A percentile compares a stretch with the other conserved stretches of the same genome.
Evolutionary conservation across 345 rosid genomes (phyloP).

Genomic region (Murraya koenigii): DNA sequence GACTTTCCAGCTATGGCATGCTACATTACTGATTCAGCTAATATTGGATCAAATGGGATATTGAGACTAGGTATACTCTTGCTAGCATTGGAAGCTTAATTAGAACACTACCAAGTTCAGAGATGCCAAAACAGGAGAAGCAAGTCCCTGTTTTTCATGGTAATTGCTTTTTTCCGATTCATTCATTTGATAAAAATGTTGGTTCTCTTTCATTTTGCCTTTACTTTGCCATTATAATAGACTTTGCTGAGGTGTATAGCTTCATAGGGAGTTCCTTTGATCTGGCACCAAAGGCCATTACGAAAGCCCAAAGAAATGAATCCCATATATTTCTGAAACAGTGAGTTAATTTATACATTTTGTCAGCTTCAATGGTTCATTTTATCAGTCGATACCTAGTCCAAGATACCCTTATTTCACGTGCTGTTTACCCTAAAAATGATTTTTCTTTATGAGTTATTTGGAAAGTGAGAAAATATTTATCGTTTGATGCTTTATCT

Average conservation of each 20-base stretch:
- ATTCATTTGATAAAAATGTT: conserved; percentile 1
- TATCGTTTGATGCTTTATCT: too few species aligned
- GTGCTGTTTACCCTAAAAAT: background rate
- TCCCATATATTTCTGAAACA: conserved; percentile 84
- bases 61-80: conserved; percentile 40
- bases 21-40: conserved; percentile 85
- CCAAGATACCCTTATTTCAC: conserved; percentile 8
- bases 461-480: too few species aligned
- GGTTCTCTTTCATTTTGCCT: conserved; percentile 14
- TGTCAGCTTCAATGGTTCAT: background rate
- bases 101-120: conserved; percentile 44
- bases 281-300: conserved; percentile 59
- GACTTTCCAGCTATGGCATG: conserved; percentile 59
- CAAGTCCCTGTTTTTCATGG: conserved; percentile 61
- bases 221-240: conserved; percentile 58
- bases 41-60: conserved; percentile 73
- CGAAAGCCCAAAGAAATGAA: conserved; percentile 94
- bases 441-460: too few species aligned
- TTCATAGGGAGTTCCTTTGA: conserved; percentile 94
- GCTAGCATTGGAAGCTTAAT: conserved; percentile 50
- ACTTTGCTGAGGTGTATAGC: conserved; percentile 85
- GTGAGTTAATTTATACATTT: conserved; percentile 40
- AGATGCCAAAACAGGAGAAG: conserved; percentile 39
- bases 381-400: background rate
- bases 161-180: conserved; percentile 22